Percentiles rank a stretch among this genome's conserved stretches.
These are phyloP conservation scores for Carex scoparia DNA, from an alignment of 176 grass and related monocot species.

Conservation along the genomic window DNA sequence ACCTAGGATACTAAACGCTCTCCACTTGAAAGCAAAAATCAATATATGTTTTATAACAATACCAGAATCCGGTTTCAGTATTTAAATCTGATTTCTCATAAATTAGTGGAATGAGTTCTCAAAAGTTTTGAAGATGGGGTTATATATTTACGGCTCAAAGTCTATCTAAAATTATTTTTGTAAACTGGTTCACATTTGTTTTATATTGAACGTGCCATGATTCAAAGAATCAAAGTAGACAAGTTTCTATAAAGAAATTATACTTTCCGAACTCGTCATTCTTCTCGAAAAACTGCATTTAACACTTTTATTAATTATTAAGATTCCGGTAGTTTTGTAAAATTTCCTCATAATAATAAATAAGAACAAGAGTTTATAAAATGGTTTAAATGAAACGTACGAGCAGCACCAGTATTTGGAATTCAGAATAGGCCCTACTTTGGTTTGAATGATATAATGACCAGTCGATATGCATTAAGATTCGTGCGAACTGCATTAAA, in stretches of 20 bases:
- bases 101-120: not conserved
- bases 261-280: not conserved
- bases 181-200: not conserved
- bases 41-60: not conserved
- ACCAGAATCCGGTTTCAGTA: not conserved
- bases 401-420: no score
- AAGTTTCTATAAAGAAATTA: not conserved
- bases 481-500: no score
- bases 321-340: no score
- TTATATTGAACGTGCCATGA: no score
- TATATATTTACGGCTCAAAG: not conserved
- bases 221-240: not conserved
- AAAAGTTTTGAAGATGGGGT: not conserved
- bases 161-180: no score
- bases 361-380: no score
- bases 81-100: not conserved
- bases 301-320: not conserved
- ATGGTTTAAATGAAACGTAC: no score
- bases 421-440: no score
- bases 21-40: not conserved
- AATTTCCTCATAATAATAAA: no score
- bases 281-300: not conserved
- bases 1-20: not conserved
- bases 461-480: no score
- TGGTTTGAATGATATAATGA: no score